Conservation (phyloP, 23 red algal genomes). For the Gracilaria gracilis region DNA sequence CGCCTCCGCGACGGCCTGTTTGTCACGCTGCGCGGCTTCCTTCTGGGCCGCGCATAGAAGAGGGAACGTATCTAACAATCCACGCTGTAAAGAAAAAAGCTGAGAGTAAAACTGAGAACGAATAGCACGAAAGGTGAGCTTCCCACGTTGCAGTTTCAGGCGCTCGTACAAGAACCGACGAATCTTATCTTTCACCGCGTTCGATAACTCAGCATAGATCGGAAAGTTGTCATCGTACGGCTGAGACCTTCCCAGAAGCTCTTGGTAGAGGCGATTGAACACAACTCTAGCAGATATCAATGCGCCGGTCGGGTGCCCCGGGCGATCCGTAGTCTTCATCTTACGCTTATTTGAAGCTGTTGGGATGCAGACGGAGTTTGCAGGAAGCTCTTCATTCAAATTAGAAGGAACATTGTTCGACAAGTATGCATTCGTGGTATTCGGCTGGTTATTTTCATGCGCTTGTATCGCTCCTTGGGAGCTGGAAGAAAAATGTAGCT, state of each 20-base stretch:
- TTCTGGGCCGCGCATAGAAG: not conserved
- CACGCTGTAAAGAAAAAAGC: not conserved
- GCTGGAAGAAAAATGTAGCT: too few species aligned
- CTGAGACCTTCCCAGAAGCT: not conserved
- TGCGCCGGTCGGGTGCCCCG: not conserved
- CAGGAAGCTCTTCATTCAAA: too few species aligned
- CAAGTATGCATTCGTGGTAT: too few species aligned
- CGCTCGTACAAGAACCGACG: not conserved
- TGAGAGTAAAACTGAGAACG: not conserved
- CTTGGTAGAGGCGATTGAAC: not conserved
- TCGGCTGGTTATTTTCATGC: too few species aligned
- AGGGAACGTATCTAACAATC: not conserved
- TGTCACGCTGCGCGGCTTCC: not conserved
- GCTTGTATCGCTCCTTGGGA: too few species aligned
- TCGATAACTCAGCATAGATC: not conserved
- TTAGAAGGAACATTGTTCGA: too few species aligned
- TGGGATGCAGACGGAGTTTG: not conserved
- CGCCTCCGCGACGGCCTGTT: not conserved
- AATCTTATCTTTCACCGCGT: not conserved
- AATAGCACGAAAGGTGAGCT: not conserved
- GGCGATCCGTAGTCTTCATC: not conserved
- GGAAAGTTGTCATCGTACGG: not conserved
- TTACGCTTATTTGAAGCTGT: not conserved
- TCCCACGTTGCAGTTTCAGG: not conserved
- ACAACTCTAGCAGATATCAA: not conserved